These are phyloP conservation scores for Amylocystis lapponica DNA, from an alignment of 768 basidiomycete genomes.

Conservation along the genomic window DNA sequence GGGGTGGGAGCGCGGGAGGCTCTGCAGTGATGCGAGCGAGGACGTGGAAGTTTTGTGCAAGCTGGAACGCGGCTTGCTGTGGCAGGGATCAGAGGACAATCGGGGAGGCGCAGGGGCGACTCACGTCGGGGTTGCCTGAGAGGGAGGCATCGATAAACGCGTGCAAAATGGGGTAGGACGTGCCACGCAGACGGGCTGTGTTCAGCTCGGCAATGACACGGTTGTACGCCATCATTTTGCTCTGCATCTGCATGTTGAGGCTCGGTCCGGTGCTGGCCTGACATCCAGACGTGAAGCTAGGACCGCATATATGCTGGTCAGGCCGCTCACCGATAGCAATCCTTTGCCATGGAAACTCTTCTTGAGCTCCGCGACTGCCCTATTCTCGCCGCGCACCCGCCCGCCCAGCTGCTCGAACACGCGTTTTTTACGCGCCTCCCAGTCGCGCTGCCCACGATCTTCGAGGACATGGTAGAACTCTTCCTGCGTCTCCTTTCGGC, in stretches of 20 bases:
- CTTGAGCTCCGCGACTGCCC: constrained; percentile 52
- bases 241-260: constrained; percentile 75
- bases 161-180: constrained; percentile 73
- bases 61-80: constrained; percentile 47
- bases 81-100: no score
- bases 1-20: constrained; percentile 67
- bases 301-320: no score
- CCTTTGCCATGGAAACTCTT: constrained; percentile 57
- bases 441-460: constrained; percentile 68
- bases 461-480: constrained; percentile 81
- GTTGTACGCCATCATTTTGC: constrained; percentile 96
- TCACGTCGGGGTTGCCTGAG: constrained; percentile 52
- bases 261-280: constrained; percentile 46
- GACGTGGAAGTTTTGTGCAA: constrained; percentile 65
- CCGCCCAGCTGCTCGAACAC: constrained; percentile 88
- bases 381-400: constrained; percentile 49
- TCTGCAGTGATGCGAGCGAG: constrained; percentile 73
- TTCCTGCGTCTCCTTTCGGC: constrained; percentile 75
- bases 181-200: constrained; percentile 60
- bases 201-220: constrained; percentile 76
- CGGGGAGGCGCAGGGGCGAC: no score
- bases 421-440: constrained; percentile 86
- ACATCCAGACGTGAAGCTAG: no score
- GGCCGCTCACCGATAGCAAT: constrained; percentile 45
- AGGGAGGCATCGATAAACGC: constrained; percentile 63